Percentiles rank a stretch among this genome's conserved stretches.
Evolutionary conservation across 2,329 filamentous ascomycete species (phyloP).

Genomic region (Hymenoscyphus scutula): DNA sequence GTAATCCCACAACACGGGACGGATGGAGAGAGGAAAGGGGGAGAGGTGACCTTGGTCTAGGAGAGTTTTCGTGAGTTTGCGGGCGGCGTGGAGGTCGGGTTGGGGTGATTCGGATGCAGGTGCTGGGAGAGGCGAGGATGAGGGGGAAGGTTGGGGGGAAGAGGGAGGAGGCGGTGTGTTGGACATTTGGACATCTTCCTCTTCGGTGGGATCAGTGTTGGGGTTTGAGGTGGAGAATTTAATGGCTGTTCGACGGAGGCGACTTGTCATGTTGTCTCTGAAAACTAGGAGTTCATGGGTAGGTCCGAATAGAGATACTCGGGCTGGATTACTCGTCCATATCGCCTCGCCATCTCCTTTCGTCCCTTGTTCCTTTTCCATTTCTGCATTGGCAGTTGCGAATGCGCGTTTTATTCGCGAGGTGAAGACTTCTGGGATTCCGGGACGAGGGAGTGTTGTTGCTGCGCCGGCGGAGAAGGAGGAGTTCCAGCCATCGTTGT

Average conservation of each 20-base stretch:
- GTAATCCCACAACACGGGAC: slow-evolving; percentile 90
- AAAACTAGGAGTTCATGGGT: slow-evolving; percentile 85
- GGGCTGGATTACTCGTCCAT: slow-evolving; percentile 85
- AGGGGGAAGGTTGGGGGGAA: not conserved
- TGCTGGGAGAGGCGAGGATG: slow-evolving; percentile 4
- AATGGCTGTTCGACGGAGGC: slow-evolving; percentile 74
- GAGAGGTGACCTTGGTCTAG: slow-evolving; percentile 87
- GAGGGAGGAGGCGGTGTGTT: slow-evolving; percentile 15
- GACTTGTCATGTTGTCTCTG: slow-evolving; percentile 78
- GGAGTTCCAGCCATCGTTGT: slow-evolving; percentile 96
- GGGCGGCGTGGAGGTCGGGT: slow-evolving; percentile 52
- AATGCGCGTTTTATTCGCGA: slow-evolving; percentile 81
- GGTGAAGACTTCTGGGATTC: slow-evolving; percentile 86
- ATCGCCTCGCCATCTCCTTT: slow-evolving; percentile 67
- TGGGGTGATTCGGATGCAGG: not conserved
- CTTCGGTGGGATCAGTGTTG: slow-evolving; percentile 36
- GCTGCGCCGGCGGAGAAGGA: slow-evolving; percentile 76
- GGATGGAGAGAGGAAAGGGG: slow-evolving; percentile 75
- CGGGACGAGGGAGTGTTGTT: slow-evolving; percentile 64
- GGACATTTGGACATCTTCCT: slow-evolving; percentile 32
- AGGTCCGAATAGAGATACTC: slow-evolving; percentile 81
- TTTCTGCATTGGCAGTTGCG: slow-evolving; percentile 71
- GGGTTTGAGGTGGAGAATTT: slow-evolving; percentile 55
- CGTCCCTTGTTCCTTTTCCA: slow-evolving; percentile 48
- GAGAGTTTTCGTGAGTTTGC: slow-evolving; percentile 84